Percentiles rank a stretch among this genome's conserved stretches.
Evolutionary conservation across 2,329 filamentous ascomycete genomes (phyloP).

Genomic region (Stemphylium vesicarium): DNA sequence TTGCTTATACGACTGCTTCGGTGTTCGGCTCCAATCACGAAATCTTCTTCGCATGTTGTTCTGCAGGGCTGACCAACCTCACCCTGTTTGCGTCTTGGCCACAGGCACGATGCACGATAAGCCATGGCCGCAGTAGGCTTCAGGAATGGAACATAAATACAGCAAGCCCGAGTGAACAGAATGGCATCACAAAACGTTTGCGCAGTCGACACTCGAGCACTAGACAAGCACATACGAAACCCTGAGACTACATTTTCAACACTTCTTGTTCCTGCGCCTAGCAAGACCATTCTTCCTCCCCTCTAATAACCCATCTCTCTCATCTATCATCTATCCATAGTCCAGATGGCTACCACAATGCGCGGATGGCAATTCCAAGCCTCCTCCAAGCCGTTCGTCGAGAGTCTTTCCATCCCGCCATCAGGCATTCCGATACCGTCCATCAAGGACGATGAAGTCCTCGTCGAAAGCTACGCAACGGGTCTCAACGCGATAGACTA

Average conservation of each 20-base stretch:
- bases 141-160: not conserved
- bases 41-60: not conserved
- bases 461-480: constrained; percentile 59
- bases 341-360: constrained; percentile 58
- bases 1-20: not conserved
- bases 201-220: not conserved
- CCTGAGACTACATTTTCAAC: not conserved
- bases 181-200: not conserved
- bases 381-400: constrained; percentile 53
- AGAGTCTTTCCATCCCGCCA: constrained; percentile 55
- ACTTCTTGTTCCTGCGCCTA: not conserved
- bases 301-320: not conserved
- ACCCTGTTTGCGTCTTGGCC: constrained; percentile 2
- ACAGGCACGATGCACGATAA: not conserved
- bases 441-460: constrained; percentile 51
- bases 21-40: not conserved
- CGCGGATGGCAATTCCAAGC: constrained; percentile 37
- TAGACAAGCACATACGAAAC: not conserved
- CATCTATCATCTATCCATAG: too few species aligned
- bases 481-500: constrained; percentile 67
- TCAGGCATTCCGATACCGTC: constrained; percentile 51
- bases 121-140: not conserved
- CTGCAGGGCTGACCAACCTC: constrained; percentile 9
- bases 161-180: not conserved
- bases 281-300: not conserved